phyloP scores from a whole-genome alignment of 495 filamentous ascomycete genomes.

The Penicillium diatomitis region DNA sequence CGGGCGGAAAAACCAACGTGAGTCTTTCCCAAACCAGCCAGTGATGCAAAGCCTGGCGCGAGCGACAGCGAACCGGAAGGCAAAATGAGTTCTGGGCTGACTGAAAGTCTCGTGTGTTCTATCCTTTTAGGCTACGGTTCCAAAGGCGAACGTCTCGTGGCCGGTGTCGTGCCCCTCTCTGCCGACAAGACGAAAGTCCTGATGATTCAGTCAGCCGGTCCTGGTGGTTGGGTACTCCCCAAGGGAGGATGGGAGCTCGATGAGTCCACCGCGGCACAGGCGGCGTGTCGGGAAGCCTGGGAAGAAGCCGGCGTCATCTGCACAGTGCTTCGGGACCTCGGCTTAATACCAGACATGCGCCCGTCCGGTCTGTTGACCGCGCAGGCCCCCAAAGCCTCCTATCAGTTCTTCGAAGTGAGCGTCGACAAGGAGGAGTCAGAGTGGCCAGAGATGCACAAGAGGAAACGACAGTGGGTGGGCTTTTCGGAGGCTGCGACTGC shows the following conservation, averaged over 20 bases:
- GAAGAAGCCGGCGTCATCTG: slow-evolving; percentile 92
- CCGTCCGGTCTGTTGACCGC: slow-evolving; percentile 46
- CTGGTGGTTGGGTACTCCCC: slow-evolving; percentile 88
- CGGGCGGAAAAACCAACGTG: slow-evolving; percentile 70
- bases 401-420: slow-evolving; percentile 80
- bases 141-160: slow-evolving; percentile 89
- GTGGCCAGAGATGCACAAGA: slow-evolving; percentile 93
- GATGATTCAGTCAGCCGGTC: slow-evolving; percentile 83
- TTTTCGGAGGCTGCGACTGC: slow-evolving; percentile 71
- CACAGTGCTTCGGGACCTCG: slow-evolving; percentile 71
- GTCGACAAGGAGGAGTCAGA: slow-evolving; percentile 73
- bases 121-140: slow-evolving; percentile 68
- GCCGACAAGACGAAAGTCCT: slow-evolving; percentile 70
- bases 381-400: slow-evolving; percentile 64
- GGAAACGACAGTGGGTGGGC: slow-evolving; percentile 79
- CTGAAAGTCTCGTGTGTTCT: neutral
- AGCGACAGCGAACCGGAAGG: too few species aligned
- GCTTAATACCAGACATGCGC: slow-evolving; percentile 71
- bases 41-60: too few species aligned
- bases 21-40: slow-evolving; percentile 22
- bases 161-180: slow-evolving; percentile 82
- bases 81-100: too few species aligned
- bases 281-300: slow-evolving; percentile 83
- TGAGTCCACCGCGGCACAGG: slow-evolving; percentile 61
- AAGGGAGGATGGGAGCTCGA: slow-evolving; percentile 98